Percentiles rank a stretch among this genome's conserved stretches.
Conservation (phyloP, 139 green algal genomes). For the Coelastrella sp. region DNA sequence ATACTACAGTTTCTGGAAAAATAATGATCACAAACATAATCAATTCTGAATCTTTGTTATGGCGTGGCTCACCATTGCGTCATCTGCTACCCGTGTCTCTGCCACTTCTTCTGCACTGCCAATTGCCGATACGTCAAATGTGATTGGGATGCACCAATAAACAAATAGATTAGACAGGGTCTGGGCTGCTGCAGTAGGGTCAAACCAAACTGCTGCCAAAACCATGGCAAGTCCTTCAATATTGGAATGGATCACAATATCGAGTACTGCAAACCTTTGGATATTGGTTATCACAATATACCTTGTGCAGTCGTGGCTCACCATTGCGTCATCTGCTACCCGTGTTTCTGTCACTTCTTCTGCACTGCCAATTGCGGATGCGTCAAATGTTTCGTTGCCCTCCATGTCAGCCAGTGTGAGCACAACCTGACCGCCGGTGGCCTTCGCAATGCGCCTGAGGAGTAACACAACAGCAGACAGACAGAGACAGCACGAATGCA, state of each 20-base stretch:
- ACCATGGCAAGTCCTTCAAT: too few relatives aligned
- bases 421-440: conserved; percentile 91
- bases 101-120: conserved; percentile 77
- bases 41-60: too few relatives aligned
- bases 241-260: too few relatives aligned
- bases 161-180: too few relatives aligned
- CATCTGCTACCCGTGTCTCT: conserved; percentile 85
- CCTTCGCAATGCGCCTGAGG: conserved; percentile 91
- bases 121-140: conserved; percentile 87
- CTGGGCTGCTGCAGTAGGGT: too few relatives aligned
- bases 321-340: conserved; percentile 84
- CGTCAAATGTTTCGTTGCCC: conserved; percentile 96
- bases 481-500: too few relatives aligned
- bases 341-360: conserved; percentile 84
- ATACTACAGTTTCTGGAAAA: too few relatives aligned
- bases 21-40: background rate
- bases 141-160: conserved; percentile 97
- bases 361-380: conserved; percentile 68
- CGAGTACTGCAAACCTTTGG: too few relatives aligned
- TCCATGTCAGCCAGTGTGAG: conserved; percentile 97
- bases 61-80: conserved; percentile 81
- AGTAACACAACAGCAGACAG: too few relatives aligned
- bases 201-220: too few relatives aligned
- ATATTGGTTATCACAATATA: background rate
- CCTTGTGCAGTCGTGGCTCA: too few relatives aligned